These are phyloP conservation scores for Sphaerobolus stellatus DNA, from an alignment of 1,284 basidiomycete genomes.

Conservation along the genomic window DNA sequence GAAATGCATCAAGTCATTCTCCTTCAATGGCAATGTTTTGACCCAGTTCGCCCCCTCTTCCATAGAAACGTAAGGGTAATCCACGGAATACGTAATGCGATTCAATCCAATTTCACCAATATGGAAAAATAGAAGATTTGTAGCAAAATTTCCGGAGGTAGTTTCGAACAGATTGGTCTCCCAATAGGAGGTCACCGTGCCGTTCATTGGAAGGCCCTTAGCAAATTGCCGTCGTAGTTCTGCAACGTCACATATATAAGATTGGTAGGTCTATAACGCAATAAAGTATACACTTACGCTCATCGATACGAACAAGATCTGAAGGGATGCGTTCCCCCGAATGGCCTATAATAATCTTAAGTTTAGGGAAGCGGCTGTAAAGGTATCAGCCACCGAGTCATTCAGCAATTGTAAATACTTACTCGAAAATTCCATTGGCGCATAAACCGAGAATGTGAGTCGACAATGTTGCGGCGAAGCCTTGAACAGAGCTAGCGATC, in stretches of 20 bases:
- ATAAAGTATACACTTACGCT: slow-evolving; percentile 27
- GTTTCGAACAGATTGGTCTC: slow-evolving; percentile 43
- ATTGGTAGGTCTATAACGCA: background rate
- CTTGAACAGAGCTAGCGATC: slow-evolving; percentile 32
- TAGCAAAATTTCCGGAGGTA: slow-evolving; percentile 44
- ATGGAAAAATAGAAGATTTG: slow-evolving; percentile 40
- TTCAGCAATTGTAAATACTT: background rate
- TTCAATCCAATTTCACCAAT: slow-evolving; percentile 39
- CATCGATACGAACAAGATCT: slow-evolving; percentile 41
- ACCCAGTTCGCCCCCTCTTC: slow-evolving; percentile 12
- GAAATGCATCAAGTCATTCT: slow-evolving; percentile 1
- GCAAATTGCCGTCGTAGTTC: slow-evolving; percentile 16
- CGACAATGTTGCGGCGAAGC: slow-evolving; percentile 40
- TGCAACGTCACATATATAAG: background rate
- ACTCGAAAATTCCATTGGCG: slow-evolving; percentile 28
- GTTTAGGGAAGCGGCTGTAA: slow-evolving; percentile 39
- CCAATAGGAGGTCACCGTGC: slow-evolving; percentile 41
- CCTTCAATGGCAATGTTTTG: background rate
- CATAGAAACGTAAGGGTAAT: slow-evolving; percentile 38
- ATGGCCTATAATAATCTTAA: slow-evolving; percentile 43
- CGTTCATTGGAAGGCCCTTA: slow-evolving; percentile 41
- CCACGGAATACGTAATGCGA: slow-evolving; percentile 43
- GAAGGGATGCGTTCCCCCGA: slow-evolving; percentile 44
- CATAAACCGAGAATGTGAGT: slow-evolving; percentile 42
- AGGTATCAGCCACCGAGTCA: background rate